phyloP scores from a whole-genome alignment of 352 stramenopile species.

The Phytophthora multivora region DNA sequence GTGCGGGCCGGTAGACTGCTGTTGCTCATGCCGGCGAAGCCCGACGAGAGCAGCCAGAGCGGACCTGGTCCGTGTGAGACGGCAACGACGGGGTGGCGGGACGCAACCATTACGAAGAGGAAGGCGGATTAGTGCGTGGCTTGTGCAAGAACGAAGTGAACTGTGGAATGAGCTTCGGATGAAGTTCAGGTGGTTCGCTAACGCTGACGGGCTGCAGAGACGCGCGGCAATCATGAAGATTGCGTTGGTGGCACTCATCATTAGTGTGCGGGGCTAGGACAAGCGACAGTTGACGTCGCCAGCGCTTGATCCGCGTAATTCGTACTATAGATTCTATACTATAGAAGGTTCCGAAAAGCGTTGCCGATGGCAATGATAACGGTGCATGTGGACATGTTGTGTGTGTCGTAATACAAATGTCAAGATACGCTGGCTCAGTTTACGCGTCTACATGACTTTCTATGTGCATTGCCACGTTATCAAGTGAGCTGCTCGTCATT shows the following conservation, averaged over 20 bases:
- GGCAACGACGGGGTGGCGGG: not conserved
- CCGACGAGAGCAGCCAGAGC: constrained; percentile 13
- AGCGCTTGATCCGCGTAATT: too few species aligned
- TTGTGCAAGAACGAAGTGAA: not conserved
- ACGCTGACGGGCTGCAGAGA: not conserved
- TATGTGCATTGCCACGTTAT: too few species aligned
- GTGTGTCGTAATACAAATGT: too few species aligned
- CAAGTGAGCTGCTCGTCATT: too few species aligned
- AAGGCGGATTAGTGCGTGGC: not conserved
- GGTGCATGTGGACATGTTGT: too few species aligned
- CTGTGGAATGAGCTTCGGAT: not conserved
- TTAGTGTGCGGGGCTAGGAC: not conserved
- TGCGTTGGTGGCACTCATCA: constrained; percentile 17
- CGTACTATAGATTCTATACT: too few species aligned
- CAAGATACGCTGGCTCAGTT: too few species aligned
- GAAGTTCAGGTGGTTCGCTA: not conserved
- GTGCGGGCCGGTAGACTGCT: constrained; percentile 24
- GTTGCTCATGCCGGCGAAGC: constrained; percentile 21
- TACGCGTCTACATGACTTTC: too few species aligned
- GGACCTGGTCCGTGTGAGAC: constrained; percentile 13
- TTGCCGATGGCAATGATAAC: too few species aligned
- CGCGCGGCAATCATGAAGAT: not conserved
- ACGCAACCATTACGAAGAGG: constrained; percentile 1
- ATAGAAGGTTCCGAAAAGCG: too few species aligned
- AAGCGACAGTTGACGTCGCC: not conserved